These are phyloP conservation scores for Elsinoe arachidis DNA, from an alignment of 2,329 filamentous ascomycete species.

Conservation along the genomic window DNA sequence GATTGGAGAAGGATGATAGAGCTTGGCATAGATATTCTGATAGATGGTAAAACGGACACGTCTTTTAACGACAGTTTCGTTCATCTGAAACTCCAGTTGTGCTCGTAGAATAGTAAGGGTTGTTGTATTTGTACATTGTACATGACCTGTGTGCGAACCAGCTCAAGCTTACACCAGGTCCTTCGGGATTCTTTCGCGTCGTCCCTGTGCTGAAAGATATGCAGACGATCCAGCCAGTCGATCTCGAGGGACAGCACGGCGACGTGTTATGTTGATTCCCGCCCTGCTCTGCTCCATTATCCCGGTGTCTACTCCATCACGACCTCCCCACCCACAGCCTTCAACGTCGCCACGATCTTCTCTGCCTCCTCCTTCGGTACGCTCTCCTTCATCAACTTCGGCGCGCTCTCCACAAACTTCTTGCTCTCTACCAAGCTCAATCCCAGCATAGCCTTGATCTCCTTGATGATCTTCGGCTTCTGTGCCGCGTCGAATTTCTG, in stretches of 20 bases:
- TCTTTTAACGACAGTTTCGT: too few species aligned
- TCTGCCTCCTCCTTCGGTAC: constrained; percentile 98
- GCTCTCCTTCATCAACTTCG: constrained; percentile 98
- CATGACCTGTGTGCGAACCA: neutral
- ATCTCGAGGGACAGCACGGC: neutral
- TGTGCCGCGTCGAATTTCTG: constrained; percentile 75
- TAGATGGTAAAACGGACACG: too few species aligned
- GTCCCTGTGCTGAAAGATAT: too few species aligned
- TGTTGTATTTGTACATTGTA: constrained; percentile 2
- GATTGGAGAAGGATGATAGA: too few species aligned
- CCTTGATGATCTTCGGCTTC: constrained; percentile 99
- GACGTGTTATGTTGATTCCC: neutral
- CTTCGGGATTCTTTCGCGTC: too few species aligned
- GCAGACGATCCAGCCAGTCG: too few species aligned
- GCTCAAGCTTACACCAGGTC: too few species aligned
- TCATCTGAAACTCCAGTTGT: too few species aligned
- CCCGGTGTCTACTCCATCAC: constrained; percentile 65
- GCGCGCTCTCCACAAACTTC: constrained; percentile 98
- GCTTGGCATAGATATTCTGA: too few species aligned
- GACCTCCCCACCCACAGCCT: constrained; percentile 82
- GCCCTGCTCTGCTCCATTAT: too few species aligned
- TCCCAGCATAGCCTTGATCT: constrained; percentile 93
- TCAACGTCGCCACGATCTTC: constrained; percentile 94
- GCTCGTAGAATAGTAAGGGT: neutral
- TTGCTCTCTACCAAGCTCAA: constrained; percentile 97